A percentile compares a stretch with the other conserved stretches of the same genome.
phyloP scores from a whole-genome alignment of 192 early-diverging fungal genomes.

The Dimargaris cristalligena region DNA sequence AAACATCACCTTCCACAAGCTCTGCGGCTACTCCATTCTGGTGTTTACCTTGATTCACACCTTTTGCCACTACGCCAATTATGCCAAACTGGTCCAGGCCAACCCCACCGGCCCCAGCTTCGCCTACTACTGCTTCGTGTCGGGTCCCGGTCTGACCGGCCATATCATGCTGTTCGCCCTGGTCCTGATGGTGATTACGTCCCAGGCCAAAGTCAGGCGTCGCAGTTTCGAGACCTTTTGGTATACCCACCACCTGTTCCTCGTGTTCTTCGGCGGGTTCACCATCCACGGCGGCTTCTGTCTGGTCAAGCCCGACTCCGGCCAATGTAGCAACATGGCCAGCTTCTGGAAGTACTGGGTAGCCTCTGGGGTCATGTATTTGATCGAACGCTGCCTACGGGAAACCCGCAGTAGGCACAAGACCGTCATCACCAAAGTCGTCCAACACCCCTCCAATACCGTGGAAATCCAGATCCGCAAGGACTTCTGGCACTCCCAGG shows the following conservation, averaged over 20 bases:
- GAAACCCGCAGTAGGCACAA: slow-evolving; percentile 48
- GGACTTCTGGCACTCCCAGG: slow-evolving; percentile 32
- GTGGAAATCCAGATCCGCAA: slow-evolving; percentile 67
- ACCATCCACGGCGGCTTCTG: slow-evolving; percentile 75
- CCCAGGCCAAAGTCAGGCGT: slow-evolving; percentile 31
- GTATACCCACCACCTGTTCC: slow-evolving; percentile 76
- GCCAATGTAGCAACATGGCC: slow-evolving; percentile 20
- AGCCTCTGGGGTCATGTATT: slow-evolving; percentile 41
- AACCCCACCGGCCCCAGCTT: slow-evolving; percentile 20
- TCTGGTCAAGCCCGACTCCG: slow-evolving; percentile 57
- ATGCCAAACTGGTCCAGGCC: slow-evolving; percentile 25
- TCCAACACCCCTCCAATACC: slow-evolving; percentile 67
- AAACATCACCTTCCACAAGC: slow-evolving; percentile 66
- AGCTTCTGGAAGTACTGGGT: slow-evolving; percentile 74
- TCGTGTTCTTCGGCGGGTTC: slow-evolving; percentile 63
- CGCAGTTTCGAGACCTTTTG: slow-evolving; percentile 56
- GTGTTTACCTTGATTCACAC: slow-evolving; percentile 58
- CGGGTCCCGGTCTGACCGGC: slow-evolving; percentile 65
- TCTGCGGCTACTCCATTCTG: slow-evolving; percentile 58
- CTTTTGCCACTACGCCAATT: slow-evolving; percentile 66
- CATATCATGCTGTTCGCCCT: slow-evolving; percentile 56
- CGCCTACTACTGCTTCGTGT: slow-evolving; percentile 31
- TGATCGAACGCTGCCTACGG: slow-evolving; percentile 51
- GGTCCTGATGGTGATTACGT: slow-evolving; percentile 62
- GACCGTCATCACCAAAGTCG: slow-evolving; percentile 61